Evolutionary conservation across 2,329 filamentous ascomycete species (phyloP), one percentile per base, ranked within the genome.

Genomic region (Aspergillus quadrilineatus): DNA sequence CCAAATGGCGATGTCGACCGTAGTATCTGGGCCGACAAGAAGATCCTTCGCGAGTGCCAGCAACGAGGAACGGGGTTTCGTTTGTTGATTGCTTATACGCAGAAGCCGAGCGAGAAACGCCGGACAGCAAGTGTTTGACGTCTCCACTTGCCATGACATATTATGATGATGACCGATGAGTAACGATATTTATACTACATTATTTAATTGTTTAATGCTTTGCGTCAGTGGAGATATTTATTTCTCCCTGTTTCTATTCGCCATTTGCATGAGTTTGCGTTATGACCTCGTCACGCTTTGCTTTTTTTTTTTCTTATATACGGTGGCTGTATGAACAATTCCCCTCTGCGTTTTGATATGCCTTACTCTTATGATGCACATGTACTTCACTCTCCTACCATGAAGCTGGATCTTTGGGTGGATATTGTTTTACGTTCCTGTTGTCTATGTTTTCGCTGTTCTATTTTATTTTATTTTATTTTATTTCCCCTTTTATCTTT

Each of bases 21-120:
- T 58, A 88, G 89, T 70, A 89, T 97, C 63, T 97, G 92, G 88
- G 82, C 81, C 46, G 89, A 97, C 69, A 84, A 82, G 54, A 81
- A 82, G 8, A 76, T 97, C 29, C 78, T 97, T 46, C 79, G 84
- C 14, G 94, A 99, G 75, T 97, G 92, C 67, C 89, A 95, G 74
- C 87, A 89, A 71, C 87, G 89, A 70, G 87, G 89, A 12, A 95
- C 92, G 0, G 95, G 89, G 60, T 87, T 97, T 73, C 92, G 93
- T 72, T 81, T 97, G 66, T 85, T 95, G 72, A 92, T 97, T 57
- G 95, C 92, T 64, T 91, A 96, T 70, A 92, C 92, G 14, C 89
- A 93, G 67, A 90, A 93, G 59, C 92, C 92, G 4, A 76, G 74
- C 50, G 73, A 77, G 58, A 74, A 70, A 52, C 68, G 76, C 55